A percentile compares a stretch with the other conserved stretches of the same genome.
These are phyloP conservation scores for Umbelopsis ramanniana DNA, from an alignment of 192 early-diverging fungal species.

Conservation along the genomic window DNA sequence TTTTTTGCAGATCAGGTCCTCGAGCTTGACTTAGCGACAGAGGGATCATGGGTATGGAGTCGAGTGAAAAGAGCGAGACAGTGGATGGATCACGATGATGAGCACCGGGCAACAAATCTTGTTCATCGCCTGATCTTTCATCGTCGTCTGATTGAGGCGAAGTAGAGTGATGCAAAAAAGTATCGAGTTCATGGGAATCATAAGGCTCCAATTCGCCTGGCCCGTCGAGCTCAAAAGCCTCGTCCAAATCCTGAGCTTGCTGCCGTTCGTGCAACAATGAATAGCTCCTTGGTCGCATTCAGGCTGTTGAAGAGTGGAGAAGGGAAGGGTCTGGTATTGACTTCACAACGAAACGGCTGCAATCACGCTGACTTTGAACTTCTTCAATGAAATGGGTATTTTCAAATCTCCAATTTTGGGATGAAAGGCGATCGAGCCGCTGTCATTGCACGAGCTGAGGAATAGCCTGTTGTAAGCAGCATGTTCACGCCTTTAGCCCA, in stretches of 20 bases:
- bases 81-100: conserved; percentile 32
- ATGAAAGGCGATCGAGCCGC: too few species aligned
- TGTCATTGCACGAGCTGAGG: too few species aligned
- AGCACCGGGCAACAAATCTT: conserved; percentile 29
- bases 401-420: too few species aligned
- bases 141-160: conserved; percentile 29
- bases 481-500: too few species aligned
- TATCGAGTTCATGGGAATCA: conserved; percentile 21
- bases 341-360: not conserved
- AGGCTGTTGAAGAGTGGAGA: not conserved
- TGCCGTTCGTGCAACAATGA: conserved; percentile 14
- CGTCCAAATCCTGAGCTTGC: conserved; percentile 31
- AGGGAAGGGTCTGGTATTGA: not conserved
- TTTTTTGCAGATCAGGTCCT: conserved; percentile 54
- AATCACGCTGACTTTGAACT: too few species aligned
- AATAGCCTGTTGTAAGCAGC: too few species aligned
- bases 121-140: conserved; percentile 28
- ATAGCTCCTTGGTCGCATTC: conserved; percentile 19
- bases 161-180: not conserved
- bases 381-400: too few species aligned
- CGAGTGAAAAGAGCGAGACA: conserved; percentile 33
- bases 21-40: conserved; percentile 43
- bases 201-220: conserved; percentile 9
- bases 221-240: conserved; percentile 32
- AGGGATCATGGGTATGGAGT: conserved; percentile 45